Percentiles rank a stretch among this genome's conserved stretches.
These are phyloP conservation scores for Protomyces inundatus DNA, from an alignment of 1,139 yeast species.

Conservation along the genomic window DNA sequence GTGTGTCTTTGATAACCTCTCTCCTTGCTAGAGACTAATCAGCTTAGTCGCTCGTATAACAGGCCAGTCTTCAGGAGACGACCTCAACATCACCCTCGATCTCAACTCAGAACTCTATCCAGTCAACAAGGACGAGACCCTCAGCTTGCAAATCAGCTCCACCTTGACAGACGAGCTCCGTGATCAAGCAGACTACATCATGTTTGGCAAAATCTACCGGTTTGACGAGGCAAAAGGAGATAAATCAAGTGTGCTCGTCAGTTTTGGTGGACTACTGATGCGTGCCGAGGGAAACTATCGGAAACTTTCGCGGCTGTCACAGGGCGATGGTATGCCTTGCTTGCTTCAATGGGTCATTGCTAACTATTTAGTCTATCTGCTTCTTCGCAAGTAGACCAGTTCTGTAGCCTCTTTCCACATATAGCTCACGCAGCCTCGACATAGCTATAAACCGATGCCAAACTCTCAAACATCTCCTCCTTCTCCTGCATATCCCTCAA, in stretches of 20 bases:
- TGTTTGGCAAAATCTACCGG: slow-evolving; percentile 97
- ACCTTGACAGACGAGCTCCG: slow-evolving; percentile 66
- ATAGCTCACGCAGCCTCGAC: slow-evolving; percentile 2
- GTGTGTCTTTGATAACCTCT: neutral
- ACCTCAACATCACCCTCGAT: slow-evolving; percentile 80
- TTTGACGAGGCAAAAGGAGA: slow-evolving; percentile 81
- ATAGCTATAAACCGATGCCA: slow-evolving; percentile 50
- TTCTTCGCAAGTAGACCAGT: slow-evolving; percentile 59
- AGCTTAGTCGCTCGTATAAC: slow-evolving; percentile 68
- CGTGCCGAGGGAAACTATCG: slow-evolving; percentile 94
- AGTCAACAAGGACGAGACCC: slow-evolving; percentile 65
- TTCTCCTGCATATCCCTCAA: slow-evolving; percentile 52
- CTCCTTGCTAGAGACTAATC: neutral
- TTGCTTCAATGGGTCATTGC: neutral
- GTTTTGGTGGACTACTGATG: slow-evolving; percentile 92
- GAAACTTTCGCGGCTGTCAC: slow-evolving; percentile 79
- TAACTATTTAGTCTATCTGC: slow-evolving; percentile 54
- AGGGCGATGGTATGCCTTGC: slow-evolving; percentile 54
- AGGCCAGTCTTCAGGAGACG: slow-evolving; percentile 78
- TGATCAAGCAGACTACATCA: slow-evolving; percentile 95
- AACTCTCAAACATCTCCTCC: slow-evolving; percentile 51
- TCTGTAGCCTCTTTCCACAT: too few species aligned
- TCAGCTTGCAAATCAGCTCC: slow-evolving; percentile 85
- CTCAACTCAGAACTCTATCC: slow-evolving; percentile 92
- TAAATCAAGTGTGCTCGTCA: slow-evolving; percentile 65